Base-by-base conservation (phyloP, 1,284 basidiomycete species). In the Ceratobasidium sp. region DNA sequence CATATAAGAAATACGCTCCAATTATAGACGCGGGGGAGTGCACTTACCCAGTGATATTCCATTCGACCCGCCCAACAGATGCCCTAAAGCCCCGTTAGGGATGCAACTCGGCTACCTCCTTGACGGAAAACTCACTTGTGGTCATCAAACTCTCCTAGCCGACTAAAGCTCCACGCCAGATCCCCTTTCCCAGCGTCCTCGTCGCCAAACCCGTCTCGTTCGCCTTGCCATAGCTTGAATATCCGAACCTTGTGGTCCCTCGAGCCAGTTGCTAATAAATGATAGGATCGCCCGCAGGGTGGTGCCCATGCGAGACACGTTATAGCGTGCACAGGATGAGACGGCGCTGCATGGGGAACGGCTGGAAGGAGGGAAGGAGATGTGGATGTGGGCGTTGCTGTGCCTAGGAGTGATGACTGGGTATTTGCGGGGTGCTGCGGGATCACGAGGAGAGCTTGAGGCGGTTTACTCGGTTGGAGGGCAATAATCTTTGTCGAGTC, bases 291-390 rank as follows among this genome's bases (percentile, higher is more conserved):
- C 0, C 96, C 96, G 76, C 93, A 96, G 0, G 90, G 91, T 0
- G 96, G 93, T 1, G 96, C 94, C 94, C 95, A 98, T 3, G 93
- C 85, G 50, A 97, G 86, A 30, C 89, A 89, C 0, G 91, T 92
- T 65, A 96, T 86, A 1, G 94, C 86, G 65, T 83, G 88, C 2
- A 85, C 70, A 58, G 72, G 74, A 30, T 69, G 50, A 26, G 52
- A 58, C 14, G 43, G 43, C 34, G 71, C 78, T 36, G 71, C 78
- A 45, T 72, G 75, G 43, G 77, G 71, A 3, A 75, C 69, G 23
- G 72, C 60, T 74, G 52, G 74, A 48, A 26, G 78, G 73, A 8
- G 74, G 60, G 23, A 72, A 71, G 43, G 76, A 46, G 46, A 62
- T 14, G 57, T 74, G 28, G 74, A 72, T 18, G 73, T 72, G 48